These are phyloP conservation scores for Coniosporium apollinis DNA, from an alignment of 495 filamentous ascomycete genomes.

Conservation along the genomic window DNA sequence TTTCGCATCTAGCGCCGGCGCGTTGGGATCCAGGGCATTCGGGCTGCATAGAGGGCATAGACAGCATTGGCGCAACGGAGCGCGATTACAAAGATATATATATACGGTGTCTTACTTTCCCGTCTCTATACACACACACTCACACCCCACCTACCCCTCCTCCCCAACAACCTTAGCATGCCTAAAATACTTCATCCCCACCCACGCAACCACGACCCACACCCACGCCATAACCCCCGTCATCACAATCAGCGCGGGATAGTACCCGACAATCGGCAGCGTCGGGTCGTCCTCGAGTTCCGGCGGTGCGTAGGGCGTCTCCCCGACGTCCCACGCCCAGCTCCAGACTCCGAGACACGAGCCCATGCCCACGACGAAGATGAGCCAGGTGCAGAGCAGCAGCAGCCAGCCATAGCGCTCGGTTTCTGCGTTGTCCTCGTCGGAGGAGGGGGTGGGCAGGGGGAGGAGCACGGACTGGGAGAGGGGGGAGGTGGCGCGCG, in stretches of 20 bases:
- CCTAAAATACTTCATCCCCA: constrained; percentile 98
- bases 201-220: constrained; percentile 93
- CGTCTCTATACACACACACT: background rate
- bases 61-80: too few species aligned
- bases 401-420: constrained; percentile 96
- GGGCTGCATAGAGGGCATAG: too few species aligned
- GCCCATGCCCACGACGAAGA: constrained; percentile 91
- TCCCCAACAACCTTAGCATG: constrained; percentile 66
- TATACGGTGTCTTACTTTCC: too few species aligned
- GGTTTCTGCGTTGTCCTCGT: constrained; percentile 78
- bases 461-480: constrained; percentile 19
- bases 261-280: constrained; percentile 88
- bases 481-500: constrained; percentile 16
- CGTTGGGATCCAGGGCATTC: too few species aligned
- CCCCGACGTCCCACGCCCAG: constrained; percentile 99
- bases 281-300: constrained; percentile 88
- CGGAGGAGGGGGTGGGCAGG: constrained; percentile 25
- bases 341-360: constrained; percentile 95
- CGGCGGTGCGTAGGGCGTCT: constrained; percentile 81
- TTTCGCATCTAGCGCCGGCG: too few species aligned
- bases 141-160: constrained; percentile 2
- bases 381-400: constrained; percentile 73
- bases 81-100: too few species aligned
- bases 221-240: constrained; percentile 97
- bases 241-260: constrained; percentile 82